phyloP scores from a whole-genome alignment of 2,329 filamentous ascomycete genomes.

The Cordyceps militaris region DNA sequence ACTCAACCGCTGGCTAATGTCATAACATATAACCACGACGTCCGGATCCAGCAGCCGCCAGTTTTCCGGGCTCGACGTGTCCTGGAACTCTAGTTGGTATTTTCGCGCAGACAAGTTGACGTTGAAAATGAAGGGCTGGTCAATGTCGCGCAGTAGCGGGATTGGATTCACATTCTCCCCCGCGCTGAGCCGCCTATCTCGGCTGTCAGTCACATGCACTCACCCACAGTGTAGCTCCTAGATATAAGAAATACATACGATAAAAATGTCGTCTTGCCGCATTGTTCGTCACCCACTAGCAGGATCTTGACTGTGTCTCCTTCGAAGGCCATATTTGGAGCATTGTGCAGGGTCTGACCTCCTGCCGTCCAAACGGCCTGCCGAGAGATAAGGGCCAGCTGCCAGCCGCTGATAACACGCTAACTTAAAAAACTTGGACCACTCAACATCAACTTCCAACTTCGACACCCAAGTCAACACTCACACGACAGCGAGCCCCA shows the following conservation, averaged over 20 bases:
- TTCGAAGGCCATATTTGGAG: conserved; percentile 33
- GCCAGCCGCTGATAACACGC: not conserved
- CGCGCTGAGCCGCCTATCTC: conserved; percentile 43
- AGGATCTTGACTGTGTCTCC: conserved; percentile 44
- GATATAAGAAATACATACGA: conserved; percentile 40
- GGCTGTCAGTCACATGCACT: conserved; percentile 5
- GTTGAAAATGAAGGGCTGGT: conserved; percentile 56
- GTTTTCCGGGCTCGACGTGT: conserved; percentile 50
- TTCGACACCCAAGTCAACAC: not conserved
- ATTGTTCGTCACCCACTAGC: conserved; percentile 51
- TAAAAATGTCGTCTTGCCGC: conserved; percentile 55
- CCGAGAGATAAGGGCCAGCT: not conserved
- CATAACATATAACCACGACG: conserved; percentile 53
- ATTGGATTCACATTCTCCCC: conserved; percentile 36
- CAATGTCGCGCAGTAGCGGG: conserved; percentile 46
- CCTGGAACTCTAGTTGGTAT: conserved; percentile 52
- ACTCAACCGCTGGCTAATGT: conserved; percentile 51
- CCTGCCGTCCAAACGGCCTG: not conserved
- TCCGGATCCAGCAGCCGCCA: conserved; percentile 54
- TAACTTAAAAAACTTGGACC: not conserved
- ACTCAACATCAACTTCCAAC: not conserved
- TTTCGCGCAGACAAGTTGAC: conserved; percentile 32
- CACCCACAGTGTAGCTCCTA: not conserved
- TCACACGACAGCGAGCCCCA: not conserved
- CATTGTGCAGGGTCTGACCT: conserved; percentile 3